These are phyloP conservation scores for Fusarium dimerum DNA, from an alignment of 2,329 filamentous ascomycete genomes.

Conservation along the genomic window DNA sequence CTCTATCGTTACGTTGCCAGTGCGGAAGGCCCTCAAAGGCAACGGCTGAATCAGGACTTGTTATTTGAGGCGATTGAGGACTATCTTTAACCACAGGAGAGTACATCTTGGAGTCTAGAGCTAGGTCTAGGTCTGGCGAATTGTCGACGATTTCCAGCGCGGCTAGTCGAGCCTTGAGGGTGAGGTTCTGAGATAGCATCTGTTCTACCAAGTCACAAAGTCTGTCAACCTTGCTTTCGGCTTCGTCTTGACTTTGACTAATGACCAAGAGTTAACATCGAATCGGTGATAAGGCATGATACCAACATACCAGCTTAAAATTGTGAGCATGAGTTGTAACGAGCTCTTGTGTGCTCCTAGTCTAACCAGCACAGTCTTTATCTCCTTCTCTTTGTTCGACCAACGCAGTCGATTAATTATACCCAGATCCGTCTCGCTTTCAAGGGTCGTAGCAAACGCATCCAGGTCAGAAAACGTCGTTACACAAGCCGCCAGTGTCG, in stretches of 20 bases:
- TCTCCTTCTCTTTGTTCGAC: slow-evolving; percentile 7
- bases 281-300: not conserved
- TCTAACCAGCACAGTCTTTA: slow-evolving; percentile 2
- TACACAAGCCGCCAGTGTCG: slow-evolving; percentile 6
- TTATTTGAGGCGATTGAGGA: not conserved
- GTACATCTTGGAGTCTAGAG: not conserved
- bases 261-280: not conserved
- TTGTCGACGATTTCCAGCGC: not conserved
- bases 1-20: slow-evolving; percentile 3
- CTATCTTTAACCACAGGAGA: not conserved
- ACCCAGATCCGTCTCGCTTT: not conserved
- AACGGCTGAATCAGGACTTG: not conserved
- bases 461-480: slow-evolving; percentile 9
- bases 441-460: not conserved
- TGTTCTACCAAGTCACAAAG: slow-evolving; percentile 7
- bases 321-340: slow-evolving; percentile 7
- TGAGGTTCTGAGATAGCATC: not conserved
- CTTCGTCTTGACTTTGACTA: slow-evolving; percentile 9
- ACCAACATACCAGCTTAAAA: slow-evolving; percentile 5
- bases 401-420: slow-evolving; percentile 2
- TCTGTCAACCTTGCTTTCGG: slow-evolving; percentile 7
- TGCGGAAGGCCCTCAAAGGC: not conserved
- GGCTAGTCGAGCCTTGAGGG: slow-evolving; percentile 2
- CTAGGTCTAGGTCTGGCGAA: not conserved
- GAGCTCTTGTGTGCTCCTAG: slow-evolving; percentile 13